A percentile compares a stretch with the other conserved stretches of the same genome.
Evolutionary conservation across 768 basidiomycete species (phyloP).

Genomic region (Rhodocollybia butyracea): DNA sequence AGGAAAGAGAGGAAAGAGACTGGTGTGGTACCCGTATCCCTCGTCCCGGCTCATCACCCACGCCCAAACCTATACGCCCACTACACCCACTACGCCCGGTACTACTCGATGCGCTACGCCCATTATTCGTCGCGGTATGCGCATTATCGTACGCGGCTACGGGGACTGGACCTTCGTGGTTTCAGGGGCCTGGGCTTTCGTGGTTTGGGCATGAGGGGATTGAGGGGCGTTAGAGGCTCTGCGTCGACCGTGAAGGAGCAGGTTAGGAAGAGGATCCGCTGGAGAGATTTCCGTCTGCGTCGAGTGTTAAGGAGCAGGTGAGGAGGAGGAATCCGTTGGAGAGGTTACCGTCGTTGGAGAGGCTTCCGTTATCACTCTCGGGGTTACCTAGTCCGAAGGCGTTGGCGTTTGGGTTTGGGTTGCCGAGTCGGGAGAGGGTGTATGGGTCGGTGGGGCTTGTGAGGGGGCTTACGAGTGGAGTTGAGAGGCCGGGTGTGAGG

Average conservation of each 20-base stretch:
- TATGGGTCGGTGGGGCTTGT: too few relatives aligned
- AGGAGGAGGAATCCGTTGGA: too few relatives aligned
- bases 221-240: too few relatives aligned
- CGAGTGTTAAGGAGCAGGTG: too few relatives aligned
- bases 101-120: background rate
- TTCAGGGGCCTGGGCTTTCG: too few relatives aligned
- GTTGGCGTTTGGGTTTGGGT: background rate
- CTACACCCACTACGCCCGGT: too few relatives aligned
- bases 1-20: background rate
- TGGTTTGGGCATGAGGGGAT: too few relatives aligned
- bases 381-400: constrained; percentile 2
- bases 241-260: background rate
- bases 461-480: too few relatives aligned
- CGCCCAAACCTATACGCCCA: background rate
- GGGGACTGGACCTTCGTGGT: background rate
- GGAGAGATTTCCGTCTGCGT: background rate
- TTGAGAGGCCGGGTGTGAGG: too few relatives aligned
- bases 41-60: too few relatives aligned
- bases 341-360: background rate
- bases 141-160: constrained; percentile 1
- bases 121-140: constrained; percentile 2
- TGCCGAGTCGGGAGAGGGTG: too few relatives aligned
- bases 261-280: background rate
- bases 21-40: too few relatives aligned
- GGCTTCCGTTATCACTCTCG: background rate